These are phyloP conservation scores for Tulasnella sp. DNA, from an alignment of 768 basidiomycete genomes.

Conservation along the genomic window DNA sequence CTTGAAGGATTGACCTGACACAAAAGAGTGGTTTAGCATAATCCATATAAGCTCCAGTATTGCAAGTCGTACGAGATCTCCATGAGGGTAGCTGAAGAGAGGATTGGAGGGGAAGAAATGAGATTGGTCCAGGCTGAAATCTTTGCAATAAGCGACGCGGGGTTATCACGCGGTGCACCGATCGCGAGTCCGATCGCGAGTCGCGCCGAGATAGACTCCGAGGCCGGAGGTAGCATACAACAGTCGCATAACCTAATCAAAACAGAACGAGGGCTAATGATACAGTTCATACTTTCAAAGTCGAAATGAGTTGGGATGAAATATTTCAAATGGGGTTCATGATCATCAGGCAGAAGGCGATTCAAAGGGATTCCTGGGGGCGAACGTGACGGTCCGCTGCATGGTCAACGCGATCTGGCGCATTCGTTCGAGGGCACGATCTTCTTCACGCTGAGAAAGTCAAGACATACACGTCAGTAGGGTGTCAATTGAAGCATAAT, in stretches of 20 bases:
- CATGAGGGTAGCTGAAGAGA: background rate
- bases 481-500: background rate
- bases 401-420: conserved; percentile 2
- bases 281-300: background rate
- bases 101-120: background rate
- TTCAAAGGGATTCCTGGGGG: background rate
- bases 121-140: background rate
- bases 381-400: conserved; percentile 6
- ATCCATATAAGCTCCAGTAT: background rate
- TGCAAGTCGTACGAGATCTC: conserved; percentile 3
- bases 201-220: background rate
- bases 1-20: conserved; percentile 58
- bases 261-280: background rate
- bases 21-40: background rate
- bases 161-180: conserved; percentile 1
- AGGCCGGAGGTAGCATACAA: background rate
- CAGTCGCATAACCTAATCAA: background rate
- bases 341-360: background rate
- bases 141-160: background rate
- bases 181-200: too few species aligned
- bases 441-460: conserved; percentile 2
- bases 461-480: background rate
- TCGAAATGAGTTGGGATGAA: background rate
- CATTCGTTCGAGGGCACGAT: conserved; percentile 8
- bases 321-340: background rate